phyloP scores from a whole-genome alignment of 768 basidiomycete genomes.

The Hemileccinum rubropunctum region DNA sequence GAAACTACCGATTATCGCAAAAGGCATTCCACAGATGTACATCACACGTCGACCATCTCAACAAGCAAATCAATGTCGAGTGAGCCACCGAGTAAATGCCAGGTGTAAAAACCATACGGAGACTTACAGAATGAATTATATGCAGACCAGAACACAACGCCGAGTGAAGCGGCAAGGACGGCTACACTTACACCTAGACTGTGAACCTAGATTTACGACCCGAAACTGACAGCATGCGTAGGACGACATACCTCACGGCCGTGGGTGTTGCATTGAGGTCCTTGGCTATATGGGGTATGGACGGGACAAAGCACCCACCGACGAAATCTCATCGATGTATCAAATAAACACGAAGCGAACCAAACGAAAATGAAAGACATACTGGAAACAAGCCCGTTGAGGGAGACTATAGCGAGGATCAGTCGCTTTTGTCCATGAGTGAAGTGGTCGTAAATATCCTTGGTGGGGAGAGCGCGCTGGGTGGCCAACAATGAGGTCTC shows the following conservation, averaged over 20 bases:
- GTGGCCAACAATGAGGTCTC: too few relatives aligned
- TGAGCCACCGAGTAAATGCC: background rate
- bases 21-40: constrained; percentile 58
- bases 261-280: constrained; percentile 58
- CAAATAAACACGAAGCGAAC: background rate
- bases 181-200: constrained; percentile 54
- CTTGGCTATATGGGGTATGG: constrained; percentile 67
- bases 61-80: background rate
- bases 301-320: constrained; percentile 66
- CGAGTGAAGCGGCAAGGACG: constrained; percentile 42
- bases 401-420: constrained; percentile 58
- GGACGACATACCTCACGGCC: constrained; percentile 48
- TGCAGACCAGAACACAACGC: constrained; percentile 51
- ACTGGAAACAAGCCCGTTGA: constrained; percentile 65
- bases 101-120: background rate
- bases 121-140: constrained; percentile 49
- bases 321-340: constrained; percentile 53
- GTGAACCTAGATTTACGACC: background rate
- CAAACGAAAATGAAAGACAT: constrained; percentile 16
- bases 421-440: constrained; percentile 44
- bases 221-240: background rate
- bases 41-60: constrained; percentile 66
- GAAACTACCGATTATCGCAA: constrained; percentile 56
- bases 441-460: constrained; percentile 58
- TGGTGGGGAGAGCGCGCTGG: constrained; percentile 3